A percentile compares a stretch with the other conserved stretches of the same genome.
These are phyloP conservation scores for Phialophora expanda DNA, from an alignment of 2,329 filamentous ascomycete species.

Conservation along the genomic window DNA sequence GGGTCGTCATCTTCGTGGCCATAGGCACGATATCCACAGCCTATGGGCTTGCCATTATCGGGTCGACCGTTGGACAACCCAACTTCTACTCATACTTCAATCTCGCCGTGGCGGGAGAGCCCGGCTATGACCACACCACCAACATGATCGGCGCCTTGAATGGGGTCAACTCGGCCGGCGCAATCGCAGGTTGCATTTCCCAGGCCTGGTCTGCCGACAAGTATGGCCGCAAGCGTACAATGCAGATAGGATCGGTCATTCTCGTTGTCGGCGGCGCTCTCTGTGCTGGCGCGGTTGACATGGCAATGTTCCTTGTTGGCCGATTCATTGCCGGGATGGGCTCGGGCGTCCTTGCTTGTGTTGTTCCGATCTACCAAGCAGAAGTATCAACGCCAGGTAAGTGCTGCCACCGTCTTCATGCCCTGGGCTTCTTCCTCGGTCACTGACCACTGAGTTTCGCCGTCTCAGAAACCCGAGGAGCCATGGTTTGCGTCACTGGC, in stretches of 20 bases:
- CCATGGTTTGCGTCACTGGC: slow-evolving; percentile 36
- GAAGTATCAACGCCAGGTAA: slow-evolving; percentile 37
- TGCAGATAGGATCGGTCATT: slow-evolving; percentile 41
- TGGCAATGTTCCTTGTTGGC: slow-evolving; percentile 35
- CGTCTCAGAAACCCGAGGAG: slow-evolving; percentile 29
- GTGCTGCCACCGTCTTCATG: background rate
- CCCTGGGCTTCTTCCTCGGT: background rate
- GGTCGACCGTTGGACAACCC: slow-evolving; percentile 54
- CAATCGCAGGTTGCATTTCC: slow-evolving; percentile 46
- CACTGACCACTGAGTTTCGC: background rate
- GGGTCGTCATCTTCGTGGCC: slow-evolving; percentile 45
- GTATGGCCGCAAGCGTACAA: slow-evolving; percentile 51
- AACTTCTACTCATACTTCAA: slow-evolving; percentile 53
- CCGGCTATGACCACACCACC: slow-evolving; percentile 51
- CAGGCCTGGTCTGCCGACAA: slow-evolving; percentile 47
- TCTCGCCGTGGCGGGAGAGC: slow-evolving; percentile 46
- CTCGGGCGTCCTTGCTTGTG: slow-evolving; percentile 52
- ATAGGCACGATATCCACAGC: slow-evolving; percentile 45
- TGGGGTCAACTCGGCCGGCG: slow-evolving; percentile 52
- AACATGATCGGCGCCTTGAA: slow-evolving; percentile 53
- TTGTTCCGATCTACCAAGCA: slow-evolving; percentile 35
- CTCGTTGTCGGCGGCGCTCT: slow-evolving; percentile 45
- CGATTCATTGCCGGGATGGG: slow-evolving; percentile 51
- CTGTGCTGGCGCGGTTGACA: slow-evolving; percentile 48
- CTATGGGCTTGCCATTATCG: slow-evolving; percentile 47